These are phyloP conservation scores for Chimonanthus praecox DNA, from an alignment of 164 flowering plant species.

Conservation along the genomic window DNA sequence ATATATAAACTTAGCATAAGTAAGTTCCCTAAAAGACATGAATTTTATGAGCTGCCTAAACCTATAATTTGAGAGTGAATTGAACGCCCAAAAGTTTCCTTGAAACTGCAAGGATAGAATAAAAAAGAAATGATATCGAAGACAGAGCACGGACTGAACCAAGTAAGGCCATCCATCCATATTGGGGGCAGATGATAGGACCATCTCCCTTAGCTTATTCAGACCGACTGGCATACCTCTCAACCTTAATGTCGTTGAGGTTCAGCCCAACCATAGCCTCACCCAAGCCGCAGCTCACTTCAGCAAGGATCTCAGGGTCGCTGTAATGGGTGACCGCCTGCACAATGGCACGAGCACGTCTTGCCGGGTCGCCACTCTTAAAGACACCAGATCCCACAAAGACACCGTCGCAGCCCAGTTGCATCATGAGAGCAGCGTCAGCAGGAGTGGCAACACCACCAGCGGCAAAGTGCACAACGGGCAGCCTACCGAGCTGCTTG, in stretches of 20 bases:
- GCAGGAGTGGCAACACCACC: slow-evolving; percentile 76
- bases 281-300: slow-evolving; percentile 36
- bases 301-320: slow-evolving; percentile 51
- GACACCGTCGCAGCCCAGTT: slow-evolving; percentile 74
- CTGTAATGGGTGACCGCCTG: slow-evolving; percentile 63
- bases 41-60: background rate
- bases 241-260: slow-evolving; percentile 27
- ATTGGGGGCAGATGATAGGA: background rate
- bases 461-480: slow-evolving; percentile 67
- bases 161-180: no score
- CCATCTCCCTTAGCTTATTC: slow-evolving; percentile 5
- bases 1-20: no score
- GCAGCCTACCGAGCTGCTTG: slow-evolving; percentile 64
- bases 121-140: background rate
- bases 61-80: background rate
- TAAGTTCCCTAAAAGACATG: background rate
- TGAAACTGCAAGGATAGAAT: background rate
- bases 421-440: slow-evolving; percentile 79
- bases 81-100: background rate
- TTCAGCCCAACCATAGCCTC: slow-evolving; percentile 39
- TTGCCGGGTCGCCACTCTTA: slow-evolving; percentile 37
- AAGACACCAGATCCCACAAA: slow-evolving; percentile 51
- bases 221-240: slow-evolving; percentile 25
- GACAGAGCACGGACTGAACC: no score
- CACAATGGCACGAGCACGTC: slow-evolving; percentile 44